Conservation (phyloP, 2,329 filamentous ascomycete species). For the Aspergillus luchuensis region DNA sequence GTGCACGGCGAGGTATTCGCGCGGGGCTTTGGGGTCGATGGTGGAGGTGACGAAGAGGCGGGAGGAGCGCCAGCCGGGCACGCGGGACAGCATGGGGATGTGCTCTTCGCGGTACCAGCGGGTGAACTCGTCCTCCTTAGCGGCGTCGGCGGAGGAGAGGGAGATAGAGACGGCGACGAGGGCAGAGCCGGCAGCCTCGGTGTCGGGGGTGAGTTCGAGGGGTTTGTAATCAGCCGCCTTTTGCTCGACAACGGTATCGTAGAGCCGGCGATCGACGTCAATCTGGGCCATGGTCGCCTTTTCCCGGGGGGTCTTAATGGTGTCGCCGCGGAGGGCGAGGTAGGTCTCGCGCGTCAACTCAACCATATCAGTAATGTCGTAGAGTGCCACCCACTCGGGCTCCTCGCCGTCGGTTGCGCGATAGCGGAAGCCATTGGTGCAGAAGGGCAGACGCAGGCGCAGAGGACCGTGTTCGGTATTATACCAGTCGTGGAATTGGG, state of each 20-base stretch:
- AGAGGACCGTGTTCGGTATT: constrained; percentile 89
- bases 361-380: constrained; percentile 76
- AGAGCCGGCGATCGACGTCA: constrained; percentile 70
- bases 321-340: constrained; percentile 50
- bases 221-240: constrained; percentile 60
- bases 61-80: constrained; percentile 77
- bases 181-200: constrained; percentile 61
- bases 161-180: constrained; percentile 64
- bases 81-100: constrained; percentile 67
- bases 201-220: constrained; percentile 61
- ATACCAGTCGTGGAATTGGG: constrained; percentile 89
- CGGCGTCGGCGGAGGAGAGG: constrained; percentile 56
- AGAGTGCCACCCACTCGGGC: constrained; percentile 76
- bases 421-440: constrained; percentile 78
- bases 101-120: constrained; percentile 79
- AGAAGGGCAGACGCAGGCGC: constrained; percentile 72
- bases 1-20: constrained; percentile 67
- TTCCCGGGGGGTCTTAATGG: constrained; percentile 60
- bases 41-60: constrained; percentile 69
- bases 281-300: constrained; percentile 65
- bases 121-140: constrained; percentile 58
- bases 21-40: constrained; percentile 58
- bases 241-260: constrained; percentile 63
- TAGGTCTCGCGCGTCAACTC: constrained; percentile 69
- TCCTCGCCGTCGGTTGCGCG: constrained; percentile 62